Percentiles rank a stretch among this genome's conserved stretches.
Conservation (phyloP, 371 early-diverging fungal species). For the Mucor plumbeus region DNA sequence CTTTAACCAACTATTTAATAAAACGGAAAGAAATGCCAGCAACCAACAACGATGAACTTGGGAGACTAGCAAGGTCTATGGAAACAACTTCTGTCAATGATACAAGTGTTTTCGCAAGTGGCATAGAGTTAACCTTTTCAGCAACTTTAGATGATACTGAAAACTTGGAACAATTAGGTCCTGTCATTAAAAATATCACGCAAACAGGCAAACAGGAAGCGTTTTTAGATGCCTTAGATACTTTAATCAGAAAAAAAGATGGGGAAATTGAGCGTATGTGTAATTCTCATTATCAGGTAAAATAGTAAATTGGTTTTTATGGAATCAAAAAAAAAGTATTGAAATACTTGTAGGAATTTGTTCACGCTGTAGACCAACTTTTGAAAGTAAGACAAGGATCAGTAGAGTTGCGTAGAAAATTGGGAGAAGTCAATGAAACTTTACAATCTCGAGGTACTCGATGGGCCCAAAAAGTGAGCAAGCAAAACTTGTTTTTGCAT, state of each 20-base stretch:
- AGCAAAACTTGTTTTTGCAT: not conserved
- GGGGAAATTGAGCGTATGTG: slow-evolving; percentile 98
- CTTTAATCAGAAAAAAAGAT: slow-evolving; percentile 87
- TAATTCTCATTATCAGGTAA: slow-evolving; percentile 91
- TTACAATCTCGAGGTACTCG: slow-evolving; percentile 83
- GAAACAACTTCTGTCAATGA: slow-evolving; percentile 20
- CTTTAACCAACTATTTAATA: not conserved
- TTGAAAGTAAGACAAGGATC: slow-evolving; percentile 93
- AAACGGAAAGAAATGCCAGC: not conserved
- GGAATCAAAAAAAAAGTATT: not conserved
- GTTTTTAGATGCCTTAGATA: slow-evolving; percentile 84
- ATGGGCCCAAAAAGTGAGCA: slow-evolving; percentile 75
- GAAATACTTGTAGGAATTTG: slow-evolving; percentile 78
- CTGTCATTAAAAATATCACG: slow-evolving; percentile 90
- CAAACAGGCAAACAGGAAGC: slow-evolving; percentile 84
- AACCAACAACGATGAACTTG: slow-evolving; percentile 7
- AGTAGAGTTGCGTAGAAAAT: slow-evolving; percentile 79
- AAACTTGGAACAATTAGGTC: slow-evolving; percentile 84
- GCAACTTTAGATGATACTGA: slow-evolving; percentile 64
- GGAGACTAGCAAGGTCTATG: slow-evolving; percentile 14
- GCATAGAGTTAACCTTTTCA: slow-evolving; percentile 45
- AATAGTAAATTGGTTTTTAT: not conserved
- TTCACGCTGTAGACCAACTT: slow-evolving; percentile 93
- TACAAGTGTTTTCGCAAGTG: slow-evolving; percentile 29
- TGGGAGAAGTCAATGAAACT: slow-evolving; percentile 83